Base-by-base conservation (phyloP, 495 filamentous ascomycete genomes). In the Penicillium taxi region DNA sequence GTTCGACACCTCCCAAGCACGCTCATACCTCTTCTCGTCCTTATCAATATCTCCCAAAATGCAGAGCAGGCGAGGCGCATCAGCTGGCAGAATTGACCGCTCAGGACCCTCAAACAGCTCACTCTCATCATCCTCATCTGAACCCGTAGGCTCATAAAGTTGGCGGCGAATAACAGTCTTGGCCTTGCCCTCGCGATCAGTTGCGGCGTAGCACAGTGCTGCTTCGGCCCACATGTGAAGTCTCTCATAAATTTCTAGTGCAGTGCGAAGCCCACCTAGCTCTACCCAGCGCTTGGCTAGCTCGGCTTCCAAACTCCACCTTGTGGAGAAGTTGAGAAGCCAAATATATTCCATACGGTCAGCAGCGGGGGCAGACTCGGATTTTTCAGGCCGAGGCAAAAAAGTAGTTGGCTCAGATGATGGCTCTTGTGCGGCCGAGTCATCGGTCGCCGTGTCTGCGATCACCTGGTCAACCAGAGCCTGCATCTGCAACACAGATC, bases 381-480 rank as follows among this genome's bases (percentile, higher is more conserved):
- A 68, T 7, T 78, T 61, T 54, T 84, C 84, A 0, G 86, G 69
- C 26, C 75, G 70, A 2, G 91, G 88, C 16, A 99, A 74, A 68
- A 99, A 96, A 2, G 84, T 84, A 0, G 82, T 79, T 4, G 63
- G 59, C 7, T 64, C 49, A 33, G 28, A 49, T 33, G 27, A 50
- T 42, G 16, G 56, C 41, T 28, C 60, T 33, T 29, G 59, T 1
- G 57, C 53, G 9, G 63, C 44, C 2, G 56, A 39, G 27, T 60
- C 56, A 27, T 45, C 27, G 3, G 67, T 60, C 2, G 80, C 72
- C 0, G 89, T 96, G 33, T 96, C 89, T 0, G 85, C 85, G 39
- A 99, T 80, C 36, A 99, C 81, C 48, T 99, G 91, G 42, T 99
- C 91, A 20, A 96, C 89, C 9, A 99, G 73, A 2, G 88, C 89